Base-by-base conservation (phyloP, 768 basidiomycete species). In the Rhodotorula diobovata region DNA sequence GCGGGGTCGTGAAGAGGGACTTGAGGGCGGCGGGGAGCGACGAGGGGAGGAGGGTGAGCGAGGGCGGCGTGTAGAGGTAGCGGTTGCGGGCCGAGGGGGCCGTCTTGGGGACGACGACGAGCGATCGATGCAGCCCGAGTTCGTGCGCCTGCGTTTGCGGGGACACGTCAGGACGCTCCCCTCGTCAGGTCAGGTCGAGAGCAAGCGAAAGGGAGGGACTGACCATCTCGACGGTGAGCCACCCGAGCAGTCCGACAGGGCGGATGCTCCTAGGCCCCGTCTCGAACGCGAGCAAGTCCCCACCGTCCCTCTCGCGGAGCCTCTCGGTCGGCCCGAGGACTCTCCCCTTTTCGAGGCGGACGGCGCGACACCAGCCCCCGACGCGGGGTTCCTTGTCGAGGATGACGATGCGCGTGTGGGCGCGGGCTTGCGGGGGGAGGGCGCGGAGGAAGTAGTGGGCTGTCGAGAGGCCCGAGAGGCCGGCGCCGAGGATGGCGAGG, bases 351-450 rank as follows among this genome's bases (percentile, higher is more conserved):
- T 81, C 74, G 32, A 28, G 84, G 84, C 66, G 87, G 84, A 50
- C 77, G 60, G 85, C 89, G 63, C 81, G 83, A 1, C 92, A 85
- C 94, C 93, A 97, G n/a, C 95, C 95, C 21, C 95, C 95, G 10
- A 89, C 79, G 4, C 86, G 82, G 1, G 80, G 60, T 15, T 85
- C 81, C 71, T 83, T 85, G 76, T 97, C 93, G 37, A 94, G 73
- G 21, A 98, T 77, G 2, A 87, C 85, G 68, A 96, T 85, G 16
- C 80, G 82, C 1, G 75, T 65, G 1, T 85, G 75, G 18, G 79
- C 74, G 6, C 76, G 39, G 0, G 89, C 88, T 43, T 45, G 35
- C 2, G 68, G 68, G 28, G 65, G 30, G 73, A 89, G 88, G 12
- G 85, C 83, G 63, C 87, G 82, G 18, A 89, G 82, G 15, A 92